Base-by-base conservation (phyloP, 148 eudicot species). In the Polygonum maritimum region DNA sequence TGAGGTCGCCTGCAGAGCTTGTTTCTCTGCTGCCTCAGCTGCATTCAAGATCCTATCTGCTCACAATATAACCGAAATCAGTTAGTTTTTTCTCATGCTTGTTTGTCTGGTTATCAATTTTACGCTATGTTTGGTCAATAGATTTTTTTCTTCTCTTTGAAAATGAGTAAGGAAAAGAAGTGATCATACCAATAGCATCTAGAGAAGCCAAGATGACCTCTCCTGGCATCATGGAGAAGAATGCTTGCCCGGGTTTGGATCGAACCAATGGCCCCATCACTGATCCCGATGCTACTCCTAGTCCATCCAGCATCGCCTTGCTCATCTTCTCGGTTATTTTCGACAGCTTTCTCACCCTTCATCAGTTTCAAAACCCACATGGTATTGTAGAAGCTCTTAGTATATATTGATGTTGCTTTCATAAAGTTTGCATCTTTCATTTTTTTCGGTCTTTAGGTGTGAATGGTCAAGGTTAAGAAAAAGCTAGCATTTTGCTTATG, bases 1-100 rank as follows among this genome's bases (percentile, higher is more conserved):
- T 14, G 97, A 94, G 18, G 98, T 91, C 48, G 97, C 93, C 26
- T 83, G 52, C 10, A 90, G 77, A 39, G 95, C 82, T 77, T 94
- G 98, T 78, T 84, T 90, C 78, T 94, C 89, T 40, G 95, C 98
- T 75, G 89, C 97, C 87, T 94, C 98, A 77, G 90, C 92, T 44
- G 95, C 98, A 78, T 79, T 85, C 62, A 94, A 41, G 31, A 91
- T 83, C 80, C 82, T 94, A 63, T 94, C 98, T 94, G 90, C 78
- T n/a, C 35, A 76, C 55, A 60, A 19, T 21, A 60, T 0, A 22
- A 60, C n/a, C 49, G 49, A 10, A 73, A 73, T 39, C 41, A 1
- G 41, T 39, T 39, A 39, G 41, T 39, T 39, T 39, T 39, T 39
- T 39, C 41, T 39, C 41, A 39, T 39, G 41, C 41, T 2, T 4